Base-by-base conservation (phyloP, 768 basidiomycete genomes). In the Leucocoprinus sp. region DNA sequence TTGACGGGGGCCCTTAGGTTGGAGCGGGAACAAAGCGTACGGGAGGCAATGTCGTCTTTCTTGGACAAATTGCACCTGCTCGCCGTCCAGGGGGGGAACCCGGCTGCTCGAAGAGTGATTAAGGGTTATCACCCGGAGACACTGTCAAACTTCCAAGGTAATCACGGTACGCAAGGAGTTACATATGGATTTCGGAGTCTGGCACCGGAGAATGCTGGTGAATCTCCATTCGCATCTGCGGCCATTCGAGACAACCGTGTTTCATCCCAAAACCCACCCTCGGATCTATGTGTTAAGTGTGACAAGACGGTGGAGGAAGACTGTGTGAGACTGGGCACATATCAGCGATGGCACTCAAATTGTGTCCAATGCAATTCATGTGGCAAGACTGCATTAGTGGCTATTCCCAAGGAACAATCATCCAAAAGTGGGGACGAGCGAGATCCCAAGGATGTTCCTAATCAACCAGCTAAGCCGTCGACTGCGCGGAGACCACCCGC, bases 1-100 rank as follows among this genome's bases (percentile, higher is more conserved):
- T 71, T 99, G 37, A 97, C 96, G 0, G 93, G 93, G 5, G 90
- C 93, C 4, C 75, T 99, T 50, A 97, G 92, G 66, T 74, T 99
- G 24, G 96, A 99, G 65, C 75, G 93, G 48, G 96, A 99, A 57
- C 79, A 89, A 57, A 76, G 75, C 47, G 80, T 87, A 37, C 71
- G 76, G 34, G 83, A 85, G 48, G 92, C 93, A 1, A 87, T 98
- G 76, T 69, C 81, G 4, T 82, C 79, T 22, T 96, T 96, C 68
- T 76, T 99, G 50, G 91, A 93, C 57, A 88, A 95, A 60, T 75
- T 99, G 40, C 90, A 96, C 62, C 72, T 91, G 39, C 79, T 99
- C 28, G 92, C 91, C 1, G 81, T 88, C 12, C 84, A 88, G 64
- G 78, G 84, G 41, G 87, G 82, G 29, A 88, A 87, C 55, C 88